Evolutionary conservation across 495 filamentous ascomycete species (phyloP), one percentile per base, ranked within the genome.

Genomic region (Hamigera avellanea): DNA sequence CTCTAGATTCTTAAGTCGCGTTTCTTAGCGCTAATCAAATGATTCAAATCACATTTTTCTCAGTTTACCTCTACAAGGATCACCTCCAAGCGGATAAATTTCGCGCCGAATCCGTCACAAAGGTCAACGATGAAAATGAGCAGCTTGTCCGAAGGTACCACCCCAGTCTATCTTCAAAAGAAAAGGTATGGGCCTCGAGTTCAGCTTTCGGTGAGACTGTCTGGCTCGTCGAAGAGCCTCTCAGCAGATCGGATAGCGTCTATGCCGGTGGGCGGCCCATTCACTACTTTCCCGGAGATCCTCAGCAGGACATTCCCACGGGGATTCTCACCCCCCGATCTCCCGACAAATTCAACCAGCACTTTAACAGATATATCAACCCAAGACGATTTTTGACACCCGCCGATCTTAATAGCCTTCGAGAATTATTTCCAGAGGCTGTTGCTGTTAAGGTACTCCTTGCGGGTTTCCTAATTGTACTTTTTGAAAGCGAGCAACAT

Each of bases 351-450:
- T 30, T 25, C 17, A 18, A 40, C 17, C 31, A 32, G 17, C 19
- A 25, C 16, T 41, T 41, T 13, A 36, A 29, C 18, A 16, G 27
- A 31, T 6, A 26, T 32, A 41, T 41, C 33, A 41, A 41, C 15
- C 39, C 33, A 7, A 12, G 40, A 14, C 26, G 33, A 33, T 25
- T 35, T 26, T 33, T 37, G 10, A 27, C 36, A 12, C 14, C 29
- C 2, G 25, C 15, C 14, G 15, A 43, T 9, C 28, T 43, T 8
- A 35, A 43, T 14, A 21, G 34, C 19, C 16, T 43, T 16, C 34
- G 40, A 6, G 40, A 43, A 28, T 14, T 38, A 4, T 43, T 38
- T 16, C 33, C 40, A 19, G 26, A 14, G 3, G 40, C 40, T 7
- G 27, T 43, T 16, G 40, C 35, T 19, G 40, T 19, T 10, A 26